Conservation (phyloP, 768 basidiomycete species). For the Lactarius indigo region DNA sequence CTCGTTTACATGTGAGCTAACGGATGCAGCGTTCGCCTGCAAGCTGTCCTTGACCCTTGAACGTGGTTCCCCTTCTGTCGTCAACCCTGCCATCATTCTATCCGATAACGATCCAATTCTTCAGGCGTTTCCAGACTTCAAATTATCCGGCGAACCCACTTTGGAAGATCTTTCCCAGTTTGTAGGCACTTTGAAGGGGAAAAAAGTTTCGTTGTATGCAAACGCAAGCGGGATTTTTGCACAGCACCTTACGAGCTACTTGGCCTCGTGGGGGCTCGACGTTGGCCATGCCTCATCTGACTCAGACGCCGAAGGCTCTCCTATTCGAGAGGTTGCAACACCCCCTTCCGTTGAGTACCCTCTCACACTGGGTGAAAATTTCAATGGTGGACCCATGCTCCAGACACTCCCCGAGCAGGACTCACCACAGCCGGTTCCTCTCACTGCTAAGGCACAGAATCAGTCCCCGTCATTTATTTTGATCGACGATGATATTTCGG, state of each 20-base stretch:
- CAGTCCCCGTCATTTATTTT: constrained; percentile 64
- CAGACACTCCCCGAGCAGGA: constrained; percentile 25
- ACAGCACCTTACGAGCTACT: constrained; percentile 86
- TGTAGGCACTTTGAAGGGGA: constrained; percentile 77
- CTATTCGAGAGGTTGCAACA: constrained; percentile 25
- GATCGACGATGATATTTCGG: constrained; percentile 87
- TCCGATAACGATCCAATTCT: constrained; percentile 47
- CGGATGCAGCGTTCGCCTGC: constrained; percentile 48
- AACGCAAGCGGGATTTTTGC: constrained; percentile 87
- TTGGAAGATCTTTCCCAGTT: constrained; percentile 76
- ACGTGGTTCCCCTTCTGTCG: constrained; percentile 47
- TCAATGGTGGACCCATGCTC: constrained; percentile 16
- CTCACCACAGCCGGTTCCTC: constrained; percentile 15
- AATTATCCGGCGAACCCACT: constrained; percentile 66
- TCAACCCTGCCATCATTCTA: constrained; percentile 39
- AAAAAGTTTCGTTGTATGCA: constrained; percentile 80
- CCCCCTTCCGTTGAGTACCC: constrained; percentile 6
- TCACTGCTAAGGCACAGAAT: constrained; percentile 25
- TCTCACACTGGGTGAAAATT: constrained; percentile 7
- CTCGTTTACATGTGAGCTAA: constrained; percentile 37
- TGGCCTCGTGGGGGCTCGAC: constrained; percentile 95
- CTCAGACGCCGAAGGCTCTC: constrained; percentile 44
- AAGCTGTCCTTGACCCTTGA: constrained; percentile 65
- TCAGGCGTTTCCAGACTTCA: constrained; percentile 46
- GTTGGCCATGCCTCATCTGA: constrained; percentile 74